These are phyloP conservation scores for Papilionanthe hybrid DNA, from an alignment of 116 monocot genomes.

Conservation along the genomic window DNA sequence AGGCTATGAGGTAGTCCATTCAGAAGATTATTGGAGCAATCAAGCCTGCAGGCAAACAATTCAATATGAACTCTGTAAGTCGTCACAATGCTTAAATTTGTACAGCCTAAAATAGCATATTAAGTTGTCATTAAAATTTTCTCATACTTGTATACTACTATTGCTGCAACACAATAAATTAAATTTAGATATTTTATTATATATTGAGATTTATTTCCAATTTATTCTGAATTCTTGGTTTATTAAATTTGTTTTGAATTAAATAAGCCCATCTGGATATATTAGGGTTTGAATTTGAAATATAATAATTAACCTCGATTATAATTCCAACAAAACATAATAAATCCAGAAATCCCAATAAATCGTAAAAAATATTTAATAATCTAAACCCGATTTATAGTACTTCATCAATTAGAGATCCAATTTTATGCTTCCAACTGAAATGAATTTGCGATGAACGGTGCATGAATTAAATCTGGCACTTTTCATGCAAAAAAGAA, in stretches of 20 bases:
- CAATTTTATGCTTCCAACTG: neutral
- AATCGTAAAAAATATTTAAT: neutral
- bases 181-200: no score
- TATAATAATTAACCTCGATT: neutral
- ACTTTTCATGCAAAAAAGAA: neutral
- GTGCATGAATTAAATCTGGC: neutral
- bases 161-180: no score
- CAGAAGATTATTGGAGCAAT: constrained; percentile 82
- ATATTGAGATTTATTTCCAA: no score
- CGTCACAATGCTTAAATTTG: neutral
- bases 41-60: constrained; percentile 50
- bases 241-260: no score
- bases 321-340: neutral
- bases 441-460: neutral
- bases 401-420: neutral
- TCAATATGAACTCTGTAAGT: neutral
- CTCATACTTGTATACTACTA: neutral
- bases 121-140: neutral
- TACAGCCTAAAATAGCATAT: neutral
- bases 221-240: no score
- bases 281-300: neutral
- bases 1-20: constrained; percentile 69
- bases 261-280: no score
- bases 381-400: neutral
- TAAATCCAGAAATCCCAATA: neutral